Base-by-base conservation (phyloP, 2,329 filamentous ascomycete genomes). In the Akanthomyces uredinophilus region DNA sequence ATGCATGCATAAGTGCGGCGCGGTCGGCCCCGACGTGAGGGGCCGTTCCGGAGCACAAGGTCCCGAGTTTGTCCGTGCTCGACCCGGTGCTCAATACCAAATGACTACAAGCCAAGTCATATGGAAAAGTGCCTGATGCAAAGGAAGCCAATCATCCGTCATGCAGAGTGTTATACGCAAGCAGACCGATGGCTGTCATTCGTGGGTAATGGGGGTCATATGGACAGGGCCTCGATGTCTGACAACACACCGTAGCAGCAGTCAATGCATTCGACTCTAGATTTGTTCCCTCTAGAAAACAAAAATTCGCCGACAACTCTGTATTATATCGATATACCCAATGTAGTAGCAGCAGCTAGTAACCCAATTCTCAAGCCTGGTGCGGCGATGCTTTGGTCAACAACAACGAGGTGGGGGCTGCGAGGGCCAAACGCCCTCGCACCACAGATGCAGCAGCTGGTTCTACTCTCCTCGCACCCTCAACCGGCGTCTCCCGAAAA, bases 41-140 rank as follows among this genome's bases (percentile, higher is more conserved):
- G 16, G 22, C 54, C 41, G 20, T 35, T 16, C 37, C 39, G 14
- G 52, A 13, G 37, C 22, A 2, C 4, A 13, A 14, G n/a, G n/a
- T 59, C 43, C 55, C 55, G 55, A 10, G 29, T 39, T 59, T 46
- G 32, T 59, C 56, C 56, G 55, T n/a, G 7, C 14, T 18, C 32
- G 27, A n/a, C 27, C n/a, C 27, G 44, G 29, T 6, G 16, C 53
- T 35, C 11, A 24, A 32, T n/a, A 43, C 16, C 14, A 44, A 10
- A n/a, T 24, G 24, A 14, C 32, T 43, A 29, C 11, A 5, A 14
- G 5, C 5, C 8, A 8, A 20, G 14, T 22, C 27, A 50, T 10
- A 20, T 8, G 5, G 11, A 37, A 10, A 10, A 29, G 27, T 4
- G 32, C 11, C 32, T 37, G 32, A 13, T 37, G 3, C 4, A 29